Percentiles rank a stretch among this genome's conserved stretches.
phyloP scores from a whole-genome alignment of 1,284 basidiomycete species.

The Cryptococcus neoformans region DNA sequence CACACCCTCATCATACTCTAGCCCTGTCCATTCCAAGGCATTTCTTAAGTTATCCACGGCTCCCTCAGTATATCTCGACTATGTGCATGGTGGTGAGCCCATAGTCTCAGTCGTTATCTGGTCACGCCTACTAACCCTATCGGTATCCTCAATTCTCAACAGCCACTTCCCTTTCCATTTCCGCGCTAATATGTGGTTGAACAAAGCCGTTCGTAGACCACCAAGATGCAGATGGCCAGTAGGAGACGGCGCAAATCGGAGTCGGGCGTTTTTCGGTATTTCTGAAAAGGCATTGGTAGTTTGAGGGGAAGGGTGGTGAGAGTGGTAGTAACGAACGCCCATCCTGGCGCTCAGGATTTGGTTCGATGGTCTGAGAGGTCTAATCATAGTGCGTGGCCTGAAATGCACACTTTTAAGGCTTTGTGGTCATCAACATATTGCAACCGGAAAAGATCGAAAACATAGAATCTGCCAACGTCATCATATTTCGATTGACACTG shows the following conservation, averaged over 20 bases:
- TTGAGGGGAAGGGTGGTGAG: too few relatives aligned
- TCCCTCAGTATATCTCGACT: conserved; percentile 14
- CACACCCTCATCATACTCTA: conserved; percentile 92
- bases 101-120: neutral
- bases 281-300: too few relatives aligned
- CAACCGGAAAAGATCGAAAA: too few relatives aligned
- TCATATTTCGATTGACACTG: too few relatives aligned
- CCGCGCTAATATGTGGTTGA: conserved; percentile 83
- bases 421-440: too few relatives aligned
- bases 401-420: too few relatives aligned
- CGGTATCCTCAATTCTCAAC: conserved; percentile 92
- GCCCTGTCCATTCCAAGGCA: conserved; percentile 85
- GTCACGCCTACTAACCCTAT: conserved; percentile 58
- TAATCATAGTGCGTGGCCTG: too few relatives aligned
- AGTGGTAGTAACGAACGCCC: too few relatives aligned
- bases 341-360: too few relatives aligned
- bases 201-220: conserved; percentile 91
- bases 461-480: too few relatives aligned
- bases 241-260: conserved; percentile 96
- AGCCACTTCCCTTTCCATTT: conserved; percentile 84
- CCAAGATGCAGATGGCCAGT: conserved; percentile 94
- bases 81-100: neutral
- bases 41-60: conserved; percentile 75
- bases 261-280: conserved; percentile 25
- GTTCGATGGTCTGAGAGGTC: too few relatives aligned